phyloP scores from a whole-genome alignment of 2,329 filamentous ascomycete species.

The Paecilomyces sp. region DNA sequence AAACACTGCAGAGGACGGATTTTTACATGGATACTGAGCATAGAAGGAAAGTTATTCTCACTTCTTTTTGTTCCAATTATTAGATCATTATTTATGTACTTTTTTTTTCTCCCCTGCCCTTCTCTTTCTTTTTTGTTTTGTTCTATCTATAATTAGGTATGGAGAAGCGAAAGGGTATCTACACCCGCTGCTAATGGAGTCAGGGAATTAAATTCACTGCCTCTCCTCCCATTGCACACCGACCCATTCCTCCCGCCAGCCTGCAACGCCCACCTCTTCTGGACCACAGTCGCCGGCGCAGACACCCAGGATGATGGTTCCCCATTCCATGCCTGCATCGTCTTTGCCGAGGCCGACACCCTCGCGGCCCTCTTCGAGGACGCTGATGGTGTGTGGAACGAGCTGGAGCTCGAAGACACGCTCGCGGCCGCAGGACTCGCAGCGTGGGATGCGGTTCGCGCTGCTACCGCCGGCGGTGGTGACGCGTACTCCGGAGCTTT shows the following conservation, averaged over 20 bases:
- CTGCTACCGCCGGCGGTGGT: conserved; percentile 5
- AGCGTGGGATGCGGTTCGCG: conserved; percentile 58
- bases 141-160: too few species aligned
- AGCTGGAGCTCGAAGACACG: conserved; percentile 89
- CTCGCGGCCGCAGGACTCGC: conserved; percentile 64
- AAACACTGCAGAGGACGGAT: background rate
- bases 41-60: background rate
- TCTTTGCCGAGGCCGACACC: conserved; percentile 49
- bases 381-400: conserved; percentile 80
- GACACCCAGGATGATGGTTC: conserved; percentile 79
- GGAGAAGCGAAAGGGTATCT: too few species aligned
- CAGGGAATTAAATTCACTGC: conserved; percentile 6
- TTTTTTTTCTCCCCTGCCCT: background rate
- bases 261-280: conserved; percentile 55
- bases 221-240: conserved; percentile 95
- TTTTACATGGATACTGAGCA: background rate
- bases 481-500: conserved; percentile 3
- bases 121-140: too few species aligned
- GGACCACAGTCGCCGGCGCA: conserved; percentile 74
- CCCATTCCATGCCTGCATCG: conserved; percentile 93
- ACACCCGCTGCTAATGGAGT: background rate
- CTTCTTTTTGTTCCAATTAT: background rate
- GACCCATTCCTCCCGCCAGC: conserved; percentile 91
- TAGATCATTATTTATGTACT: background rate
- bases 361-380: conserved; percentile 69